Percentiles rank a stretch among this genome's conserved stretches.
Conservation (phyloP, 2,329 filamentous ascomycete genomes). For the Calonectria pseudoturangicola region DNA sequence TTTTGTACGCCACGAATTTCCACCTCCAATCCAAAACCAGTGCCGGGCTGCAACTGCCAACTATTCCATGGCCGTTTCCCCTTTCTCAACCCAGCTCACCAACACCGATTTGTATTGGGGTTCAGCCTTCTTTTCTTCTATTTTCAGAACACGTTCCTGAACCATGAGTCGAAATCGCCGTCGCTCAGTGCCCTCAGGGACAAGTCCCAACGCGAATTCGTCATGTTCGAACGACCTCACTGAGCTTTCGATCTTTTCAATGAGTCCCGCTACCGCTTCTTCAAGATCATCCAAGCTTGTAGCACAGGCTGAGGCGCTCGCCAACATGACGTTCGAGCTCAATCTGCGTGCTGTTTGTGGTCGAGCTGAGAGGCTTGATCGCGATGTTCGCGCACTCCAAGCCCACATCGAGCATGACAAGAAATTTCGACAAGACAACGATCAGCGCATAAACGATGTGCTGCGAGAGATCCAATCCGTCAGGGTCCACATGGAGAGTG, state of each 20-base stretch:
- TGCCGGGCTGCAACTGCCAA: background rate
- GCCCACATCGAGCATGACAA: slow-evolving; percentile 53
- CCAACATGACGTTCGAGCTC: slow-evolving; percentile 62
- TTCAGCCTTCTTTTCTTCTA: background rate
- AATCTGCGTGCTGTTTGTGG: slow-evolving; percentile 56
- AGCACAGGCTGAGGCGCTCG: slow-evolving; percentile 58
- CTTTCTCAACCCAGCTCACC: too few relatives aligned
- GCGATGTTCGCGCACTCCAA: slow-evolving; percentile 55
- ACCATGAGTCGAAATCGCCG: slow-evolving; percentile 43
- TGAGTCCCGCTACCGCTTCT: background rate
- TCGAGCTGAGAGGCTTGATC: slow-evolving; percentile 57
- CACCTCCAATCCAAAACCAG: background rate
- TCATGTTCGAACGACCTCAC: slow-evolving; percentile 34
- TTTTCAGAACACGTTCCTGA: background rate
- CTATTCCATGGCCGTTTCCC: background rate
- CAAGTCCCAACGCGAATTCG: slow-evolving; percentile 3
- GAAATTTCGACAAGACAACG: slow-evolving; percentile 55
- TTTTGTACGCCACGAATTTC: background rate
- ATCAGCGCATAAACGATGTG: slow-evolving; percentile 55
- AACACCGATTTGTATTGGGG: too few relatives aligned
- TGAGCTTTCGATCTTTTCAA: background rate
- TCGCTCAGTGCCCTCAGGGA: slow-evolving; percentile 40
- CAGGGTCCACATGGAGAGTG: slow-evolving; percentile 52
- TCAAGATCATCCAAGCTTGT: slow-evolving; percentile 42
- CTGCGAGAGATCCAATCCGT: slow-evolving; percentile 58